A percentile compares a stretch with the other conserved stretches of the same genome.
phyloP scores from a whole-genome alignment of 2,329 filamentous ascomycete genomes.

The Penicillium sp. region DNA sequence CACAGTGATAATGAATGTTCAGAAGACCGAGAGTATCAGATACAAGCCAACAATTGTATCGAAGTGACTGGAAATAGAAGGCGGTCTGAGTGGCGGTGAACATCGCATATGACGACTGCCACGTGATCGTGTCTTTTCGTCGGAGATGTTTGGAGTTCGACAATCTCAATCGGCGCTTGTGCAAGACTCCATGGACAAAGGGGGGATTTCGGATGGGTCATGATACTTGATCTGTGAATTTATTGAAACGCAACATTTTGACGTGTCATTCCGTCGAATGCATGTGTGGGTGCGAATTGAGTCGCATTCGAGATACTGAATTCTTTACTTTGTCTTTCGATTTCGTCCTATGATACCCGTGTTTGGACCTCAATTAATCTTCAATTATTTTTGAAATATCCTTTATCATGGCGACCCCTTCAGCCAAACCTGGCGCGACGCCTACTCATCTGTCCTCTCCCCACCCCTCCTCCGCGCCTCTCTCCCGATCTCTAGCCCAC shows the following conservation, averaged over 20 bases:
- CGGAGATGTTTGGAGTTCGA: background rate
- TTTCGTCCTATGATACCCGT: conserved; percentile 8
- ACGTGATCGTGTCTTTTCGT: conserved; percentile 29
- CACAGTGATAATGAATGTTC: background rate
- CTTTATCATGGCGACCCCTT: conserved; percentile 47
- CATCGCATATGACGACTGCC: conserved; percentile 23
- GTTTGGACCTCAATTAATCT: background rate
- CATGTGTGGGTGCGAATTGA: conserved; percentile 5
- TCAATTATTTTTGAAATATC: background rate
- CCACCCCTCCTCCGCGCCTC: conserved; percentile 43
- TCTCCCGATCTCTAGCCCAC: conserved; percentile 43
- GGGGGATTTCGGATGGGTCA: conserved; percentile 3
- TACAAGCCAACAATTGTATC: background rate
- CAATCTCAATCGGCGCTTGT: conserved; percentile 1
- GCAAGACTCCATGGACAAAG: conserved; percentile 7
- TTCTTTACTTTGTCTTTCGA: conserved; percentile 4
- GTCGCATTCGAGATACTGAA: conserved; percentile 11
- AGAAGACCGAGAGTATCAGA: background rate
- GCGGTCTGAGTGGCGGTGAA: conserved; percentile 20
- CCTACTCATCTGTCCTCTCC: conserved; percentile 48
- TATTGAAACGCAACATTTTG: background rate
- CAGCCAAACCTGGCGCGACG: conserved; percentile 46
- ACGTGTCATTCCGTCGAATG: background rate
- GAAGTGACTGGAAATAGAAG: conserved; percentile 13
- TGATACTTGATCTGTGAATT: background rate